These are phyloP conservation scores for Pestalotiopsis sp. DNA, from an alignment of 2,329 filamentous ascomycete genomes.

Conservation along the genomic window DNA sequence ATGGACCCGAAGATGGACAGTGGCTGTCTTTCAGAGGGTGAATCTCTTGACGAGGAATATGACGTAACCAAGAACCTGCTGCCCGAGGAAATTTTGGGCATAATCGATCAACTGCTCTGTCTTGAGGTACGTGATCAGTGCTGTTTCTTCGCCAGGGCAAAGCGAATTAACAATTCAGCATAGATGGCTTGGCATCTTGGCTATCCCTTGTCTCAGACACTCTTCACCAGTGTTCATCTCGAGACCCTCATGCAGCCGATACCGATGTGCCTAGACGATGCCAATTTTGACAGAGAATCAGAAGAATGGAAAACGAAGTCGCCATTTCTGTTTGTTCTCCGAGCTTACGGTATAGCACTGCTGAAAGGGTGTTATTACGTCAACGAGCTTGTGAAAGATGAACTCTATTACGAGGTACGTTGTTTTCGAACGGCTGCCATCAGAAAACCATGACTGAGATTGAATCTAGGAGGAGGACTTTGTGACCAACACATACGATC, in stretches of 20 bases:
- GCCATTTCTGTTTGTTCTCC: slow-evolving; percentile 63
- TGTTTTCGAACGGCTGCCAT: neutral
- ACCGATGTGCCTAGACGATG: slow-evolving; percentile 63
- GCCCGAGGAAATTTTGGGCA: slow-evolving; percentile 81
- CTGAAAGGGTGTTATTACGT: slow-evolving; percentile 82
- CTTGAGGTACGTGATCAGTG: slow-evolving; percentile 66
- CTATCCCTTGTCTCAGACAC: slow-evolving; percentile 91
- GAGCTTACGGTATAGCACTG: slow-evolving; percentile 83
- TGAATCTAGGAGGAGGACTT: slow-evolving; percentile 84
- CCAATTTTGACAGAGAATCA: slow-evolving; percentile 25
- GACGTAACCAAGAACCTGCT: slow-evolving; percentile 68
- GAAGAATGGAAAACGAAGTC: slow-evolving; percentile 32
- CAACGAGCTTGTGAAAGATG: slow-evolving; percentile 73
- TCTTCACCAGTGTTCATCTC: slow-evolving; percentile 91
- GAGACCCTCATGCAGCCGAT: slow-evolving; percentile 77
- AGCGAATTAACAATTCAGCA: slow-evolving; percentile 11
- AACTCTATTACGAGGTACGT: slow-evolving; percentile 86
- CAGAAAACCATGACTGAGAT: slow-evolving; percentile 15
- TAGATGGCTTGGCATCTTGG: slow-evolving; percentile 96
- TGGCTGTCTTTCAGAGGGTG: slow-evolving; percentile 75
- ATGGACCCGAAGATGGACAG: slow-evolving; percentile 99
- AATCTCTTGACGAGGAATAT: slow-evolving; percentile 82
- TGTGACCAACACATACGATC: slow-evolving; percentile 85
- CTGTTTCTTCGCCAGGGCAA: neutral
- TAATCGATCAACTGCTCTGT: slow-evolving; percentile 90